Evolutionary conservation across 148 eudicot species (phyloP).

Genomic region (Rhododendron simsii): DNA sequence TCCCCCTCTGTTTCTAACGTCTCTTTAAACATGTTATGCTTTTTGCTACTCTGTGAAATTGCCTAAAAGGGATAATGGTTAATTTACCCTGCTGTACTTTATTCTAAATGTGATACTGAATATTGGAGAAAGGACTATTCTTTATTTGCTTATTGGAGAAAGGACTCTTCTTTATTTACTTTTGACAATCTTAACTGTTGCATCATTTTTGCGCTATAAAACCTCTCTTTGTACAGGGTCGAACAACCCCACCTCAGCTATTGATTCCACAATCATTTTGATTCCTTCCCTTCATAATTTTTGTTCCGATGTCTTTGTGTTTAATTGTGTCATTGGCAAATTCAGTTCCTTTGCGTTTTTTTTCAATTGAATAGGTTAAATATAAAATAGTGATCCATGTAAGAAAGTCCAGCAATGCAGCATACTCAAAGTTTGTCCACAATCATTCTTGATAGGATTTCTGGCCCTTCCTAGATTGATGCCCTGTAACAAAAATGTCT

Average conservation of each 20-base stretch:
- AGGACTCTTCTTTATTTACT: neutral
- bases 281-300: neutral
- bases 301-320: neutral
- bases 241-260: neutral
- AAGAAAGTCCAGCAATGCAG: neutral
- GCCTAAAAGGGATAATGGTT: neutral
- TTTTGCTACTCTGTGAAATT: neutral
- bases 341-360: neutral
- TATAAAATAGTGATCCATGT: neutral
- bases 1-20: neutral
- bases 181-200: neutral
- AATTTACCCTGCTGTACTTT: no score
- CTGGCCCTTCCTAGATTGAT: neutral
- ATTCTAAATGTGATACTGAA: no score
- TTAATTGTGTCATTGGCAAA: no score
- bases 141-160: neutral
- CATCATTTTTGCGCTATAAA: neutral
- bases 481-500: neutral
- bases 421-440: neutral
- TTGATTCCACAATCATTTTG: neutral
- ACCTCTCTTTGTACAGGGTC: neutral
- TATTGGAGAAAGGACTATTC: neutral
- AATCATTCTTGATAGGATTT: neutral
- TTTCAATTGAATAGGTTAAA: neutral
- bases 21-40: neutral